These are phyloP conservation scores for Colletotrichum karsti DNA, from an alignment of 2,329 filamentous ascomycete genomes.

Conservation along the genomic window DNA sequence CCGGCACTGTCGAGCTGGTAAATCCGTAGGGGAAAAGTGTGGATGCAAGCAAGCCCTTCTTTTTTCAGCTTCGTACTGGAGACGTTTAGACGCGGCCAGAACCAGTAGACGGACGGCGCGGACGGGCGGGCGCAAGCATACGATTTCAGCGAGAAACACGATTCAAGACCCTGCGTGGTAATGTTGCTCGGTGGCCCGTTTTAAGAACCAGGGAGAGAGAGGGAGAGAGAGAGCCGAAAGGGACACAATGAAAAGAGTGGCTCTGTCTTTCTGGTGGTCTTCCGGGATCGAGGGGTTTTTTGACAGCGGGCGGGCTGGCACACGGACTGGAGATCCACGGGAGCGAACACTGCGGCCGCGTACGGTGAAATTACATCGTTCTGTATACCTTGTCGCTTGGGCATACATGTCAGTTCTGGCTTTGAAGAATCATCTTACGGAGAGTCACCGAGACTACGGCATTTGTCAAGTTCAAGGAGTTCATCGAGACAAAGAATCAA, in stretches of 20 bases:
- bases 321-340: conserved; percentile 14
- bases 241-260: neutral
- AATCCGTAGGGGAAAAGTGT: no score
- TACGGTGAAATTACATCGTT: neutral
- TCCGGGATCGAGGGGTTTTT: conserved; percentile 1
- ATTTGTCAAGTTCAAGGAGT: neutral
- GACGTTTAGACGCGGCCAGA: no score
- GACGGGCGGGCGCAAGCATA: no score
- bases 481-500: neutral
- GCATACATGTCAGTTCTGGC: neutral
- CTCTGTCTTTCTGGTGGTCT: neutral
- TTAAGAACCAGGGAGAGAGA: no score
- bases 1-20: no score
- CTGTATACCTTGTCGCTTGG: neutral
- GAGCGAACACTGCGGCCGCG: neutral
- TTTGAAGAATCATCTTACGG: neutral
- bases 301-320: neutral
- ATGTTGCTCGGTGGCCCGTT: neutral
- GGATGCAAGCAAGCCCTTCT: no score
- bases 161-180: neutral
- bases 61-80: no score
- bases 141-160: neutral
- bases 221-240: no score
- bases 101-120: no score
- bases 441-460: neutral